A percentile compares a stretch with the other conserved stretches of the same genome.
These are phyloP conservation scores for Hanseniaspora lachancei DNA, from an alignment of 805 yeast species.

Conservation along the genomic window DNA sequence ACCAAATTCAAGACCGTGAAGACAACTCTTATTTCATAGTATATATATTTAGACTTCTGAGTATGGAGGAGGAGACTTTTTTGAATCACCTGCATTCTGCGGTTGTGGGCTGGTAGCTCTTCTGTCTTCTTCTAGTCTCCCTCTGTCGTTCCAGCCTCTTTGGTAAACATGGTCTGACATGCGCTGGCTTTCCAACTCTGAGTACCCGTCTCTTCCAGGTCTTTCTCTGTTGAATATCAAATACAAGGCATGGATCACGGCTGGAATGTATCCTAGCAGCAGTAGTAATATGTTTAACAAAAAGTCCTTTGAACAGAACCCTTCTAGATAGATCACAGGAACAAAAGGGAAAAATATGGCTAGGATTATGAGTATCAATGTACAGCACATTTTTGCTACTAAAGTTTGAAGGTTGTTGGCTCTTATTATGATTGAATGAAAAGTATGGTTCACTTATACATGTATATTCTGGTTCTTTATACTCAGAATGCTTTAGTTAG, in stretches of 20 bases:
- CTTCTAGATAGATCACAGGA: constrained; percentile 56
- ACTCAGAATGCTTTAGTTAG: too few species aligned
- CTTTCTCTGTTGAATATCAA: constrained; percentile 28
- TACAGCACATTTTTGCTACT: constrained; percentile 3
- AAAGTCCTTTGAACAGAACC: constrained; percentile 43
- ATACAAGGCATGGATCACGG: constrained; percentile 52
- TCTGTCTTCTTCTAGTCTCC: constrained; percentile 14
- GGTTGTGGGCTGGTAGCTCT: background rate
- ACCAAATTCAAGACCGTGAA: background rate
- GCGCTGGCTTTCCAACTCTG: background rate
- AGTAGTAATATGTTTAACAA: constrained; percentile 54
- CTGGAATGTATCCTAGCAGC: constrained; percentile 64
- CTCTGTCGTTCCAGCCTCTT: constrained; percentile 25
- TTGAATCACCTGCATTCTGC: background rate
- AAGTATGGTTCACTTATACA: too few species aligned
- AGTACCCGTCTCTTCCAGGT: constrained; percentile 19
- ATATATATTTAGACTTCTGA: background rate
- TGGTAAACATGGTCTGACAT: constrained; percentile 18
- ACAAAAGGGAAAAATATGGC: constrained; percentile 63
- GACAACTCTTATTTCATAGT: background rate
- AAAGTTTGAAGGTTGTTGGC: too few species aligned
- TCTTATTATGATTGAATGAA: too few species aligned
- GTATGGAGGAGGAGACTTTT: constrained; percentile 8
- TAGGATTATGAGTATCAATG: background rate
- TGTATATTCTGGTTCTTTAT: too few species aligned